These are phyloP conservation scores for Pichia terricola DNA, from an alignment of 1,139 yeast species.

Conservation along the genomic window DNA sequence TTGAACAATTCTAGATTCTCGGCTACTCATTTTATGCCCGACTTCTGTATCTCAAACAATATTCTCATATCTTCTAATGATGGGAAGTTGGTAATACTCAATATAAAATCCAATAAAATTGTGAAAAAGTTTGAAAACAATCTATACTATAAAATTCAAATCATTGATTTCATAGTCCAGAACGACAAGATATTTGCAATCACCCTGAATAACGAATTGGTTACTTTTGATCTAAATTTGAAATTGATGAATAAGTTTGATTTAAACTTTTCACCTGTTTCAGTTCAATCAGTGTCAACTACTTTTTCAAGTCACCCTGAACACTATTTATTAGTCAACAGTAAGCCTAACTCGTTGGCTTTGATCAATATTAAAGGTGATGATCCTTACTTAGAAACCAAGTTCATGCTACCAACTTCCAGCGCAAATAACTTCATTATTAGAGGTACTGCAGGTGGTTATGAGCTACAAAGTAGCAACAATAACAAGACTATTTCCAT, in stretches of 20 bases:
- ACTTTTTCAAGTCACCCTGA: slow-evolving; percentile 2
- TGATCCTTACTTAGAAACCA: slow-evolving; percentile 11
- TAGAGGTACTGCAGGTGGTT: slow-evolving; percentile 63
- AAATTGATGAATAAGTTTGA: slow-evolving; percentile 7
- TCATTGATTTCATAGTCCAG: slow-evolving; percentile 12
- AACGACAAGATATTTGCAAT: slow-evolving; percentile 10
- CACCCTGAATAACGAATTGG: slow-evolving; percentile 8
- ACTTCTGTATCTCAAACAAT: slow-evolving; percentile 4
- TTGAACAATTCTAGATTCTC: slow-evolving; percentile 7
- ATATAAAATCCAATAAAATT: background rate
- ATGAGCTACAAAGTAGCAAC: slow-evolving; percentile 1
- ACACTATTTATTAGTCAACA: slow-evolving; percentile 8
- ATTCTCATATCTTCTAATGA: slow-evolving; percentile 13
- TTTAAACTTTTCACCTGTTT: slow-evolving; percentile 5
- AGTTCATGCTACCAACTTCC: slow-evolving; percentile 9
- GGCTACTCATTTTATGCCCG: slow-evolving; percentile 5
- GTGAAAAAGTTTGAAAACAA: too few species aligned
- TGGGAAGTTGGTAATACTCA: slow-evolving; percentile 9
- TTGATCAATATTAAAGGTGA: slow-evolving; percentile 5
- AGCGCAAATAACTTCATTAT: slow-evolving; percentile 42
- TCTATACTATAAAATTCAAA: slow-evolving; percentile 7
- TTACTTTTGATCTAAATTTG: slow-evolving; percentile 8
- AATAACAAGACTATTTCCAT: too few species aligned
- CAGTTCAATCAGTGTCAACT: slow-evolving; percentile 3
- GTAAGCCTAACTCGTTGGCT: slow-evolving; percentile 8